Conservation (phyloP, 1,139 yeast genomes). For the Wickerhamomyces sp. region DNA sequence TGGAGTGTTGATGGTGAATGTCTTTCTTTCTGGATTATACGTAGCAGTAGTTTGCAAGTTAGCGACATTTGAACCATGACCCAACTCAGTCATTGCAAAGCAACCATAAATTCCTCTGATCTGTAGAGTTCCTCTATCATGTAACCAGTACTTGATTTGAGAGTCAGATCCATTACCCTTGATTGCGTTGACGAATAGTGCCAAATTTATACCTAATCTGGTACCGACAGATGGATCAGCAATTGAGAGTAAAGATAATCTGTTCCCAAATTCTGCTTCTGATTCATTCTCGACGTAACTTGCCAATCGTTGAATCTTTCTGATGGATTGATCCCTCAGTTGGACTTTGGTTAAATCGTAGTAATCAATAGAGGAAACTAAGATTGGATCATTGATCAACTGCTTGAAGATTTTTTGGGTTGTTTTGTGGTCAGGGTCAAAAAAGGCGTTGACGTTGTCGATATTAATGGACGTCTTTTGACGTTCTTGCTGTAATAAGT, state of each 20-base stretch:
- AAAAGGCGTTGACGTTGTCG: slow-evolving; percentile 44
- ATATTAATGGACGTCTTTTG: slow-evolving; percentile 40
- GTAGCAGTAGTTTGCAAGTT: slow-evolving; percentile 91
- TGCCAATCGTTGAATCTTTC: slow-evolving; percentile 45
- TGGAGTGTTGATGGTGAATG: slow-evolving; percentile 78
- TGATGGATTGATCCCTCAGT: slow-evolving; percentile 48
- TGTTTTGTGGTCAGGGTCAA: slow-evolving; percentile 48
- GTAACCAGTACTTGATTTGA: slow-evolving; percentile 65
- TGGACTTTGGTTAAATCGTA: slow-evolving; percentile 49
- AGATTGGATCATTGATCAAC: slow-evolving; percentile 51
- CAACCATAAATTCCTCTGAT: slow-evolving; percentile 78
- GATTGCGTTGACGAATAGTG: slow-evolving; percentile 63
- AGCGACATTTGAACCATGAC: slow-evolving; percentile 92
- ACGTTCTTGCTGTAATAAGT: slow-evolving; percentile 43
- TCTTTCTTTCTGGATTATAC: slow-evolving; percentile 59
- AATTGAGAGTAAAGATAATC: slow-evolving; percentile 37
- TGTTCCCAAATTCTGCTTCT: slow-evolving; percentile 35
- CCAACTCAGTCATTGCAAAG: slow-evolving; percentile 92
- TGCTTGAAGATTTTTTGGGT: slow-evolving; percentile 40
- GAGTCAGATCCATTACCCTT: slow-evolving; percentile 68
- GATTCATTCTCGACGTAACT: slow-evolving; percentile 45
- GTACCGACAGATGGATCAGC: slow-evolving; percentile 62
- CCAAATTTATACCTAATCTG: slow-evolving; percentile 66
- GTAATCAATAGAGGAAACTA: slow-evolving; percentile 41
- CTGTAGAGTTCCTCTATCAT: slow-evolving; percentile 61